These are phyloP conservation scores for Talaromyces sp. DNA, from an alignment of 2,329 filamentous ascomycete species.

Conservation along the genomic window DNA sequence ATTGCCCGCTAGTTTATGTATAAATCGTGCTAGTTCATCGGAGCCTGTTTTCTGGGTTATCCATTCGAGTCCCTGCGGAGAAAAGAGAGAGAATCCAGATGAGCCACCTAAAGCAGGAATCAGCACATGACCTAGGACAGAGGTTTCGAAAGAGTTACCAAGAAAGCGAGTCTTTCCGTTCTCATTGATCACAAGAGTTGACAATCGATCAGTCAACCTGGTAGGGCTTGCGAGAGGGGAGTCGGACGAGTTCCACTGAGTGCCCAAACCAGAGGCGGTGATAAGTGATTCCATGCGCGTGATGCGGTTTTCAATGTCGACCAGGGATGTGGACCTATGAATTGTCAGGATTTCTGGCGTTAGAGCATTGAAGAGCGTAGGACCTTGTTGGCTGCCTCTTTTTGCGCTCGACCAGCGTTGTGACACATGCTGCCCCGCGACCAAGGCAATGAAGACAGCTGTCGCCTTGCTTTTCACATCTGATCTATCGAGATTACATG, in stretches of 20 bases:
- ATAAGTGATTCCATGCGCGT: background rate
- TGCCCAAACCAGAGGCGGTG: background rate
- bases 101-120: background rate
- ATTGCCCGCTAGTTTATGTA: background rate
- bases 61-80: background rate
- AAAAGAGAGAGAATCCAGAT: background rate
- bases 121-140: background rate
- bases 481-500: background rate
- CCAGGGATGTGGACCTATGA: background rate
- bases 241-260: background rate
- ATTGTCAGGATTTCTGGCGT: background rate
- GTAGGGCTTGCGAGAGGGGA: background rate
- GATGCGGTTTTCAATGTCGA: background rate
- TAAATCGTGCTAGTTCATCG: background rate
- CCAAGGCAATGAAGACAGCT: background rate
- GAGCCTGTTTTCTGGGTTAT: background rate
- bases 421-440: background rate
- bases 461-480: background rate
- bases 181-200: background rate
- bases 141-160: background rate
- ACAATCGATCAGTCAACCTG: background rate
- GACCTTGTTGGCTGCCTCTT: background rate
- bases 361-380: background rate
- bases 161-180: background rate
- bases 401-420: background rate